Base-by-base conservation (phyloP, 495 filamentous ascomycete species). In the Viridothelium virens region DNA sequence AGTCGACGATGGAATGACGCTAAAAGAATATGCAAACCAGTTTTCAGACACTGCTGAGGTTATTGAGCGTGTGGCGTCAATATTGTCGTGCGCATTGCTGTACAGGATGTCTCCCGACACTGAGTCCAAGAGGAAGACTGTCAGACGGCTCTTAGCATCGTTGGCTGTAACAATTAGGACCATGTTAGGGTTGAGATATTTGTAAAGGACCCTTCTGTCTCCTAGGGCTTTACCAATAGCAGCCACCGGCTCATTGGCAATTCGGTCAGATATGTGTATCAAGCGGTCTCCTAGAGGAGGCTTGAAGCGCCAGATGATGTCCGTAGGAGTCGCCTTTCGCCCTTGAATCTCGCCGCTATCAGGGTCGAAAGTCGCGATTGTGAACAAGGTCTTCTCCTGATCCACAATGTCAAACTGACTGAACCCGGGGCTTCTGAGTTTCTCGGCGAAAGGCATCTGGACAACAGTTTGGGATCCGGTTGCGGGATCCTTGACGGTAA, bases 171-270 rank as follows among this genome's bases (percentile, higher is more conserved):
- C 90, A 63, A 96, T 80, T 0, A 96, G 84, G 6, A 92, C 79
- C 4, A 92, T 80, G 76, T 97, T 97, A 1, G 90, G 87, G 77
- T 92, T 94, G 34, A 99, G 79, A 74, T 97, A 97, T 79, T 99
- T 99, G 84, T 97, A 99, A 67, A 96, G 82, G 48, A 99, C 94
- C 1, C 87, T 88, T 25, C 94, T 87, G 71, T 97, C 87, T 62
- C 91, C 92, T 39, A 97, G 84, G 25, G 96, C 94, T 66, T 90
- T 89, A 56, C 95, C 94, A 65, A 99, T 96, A 0, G 94, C 97
- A 10, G 95, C 93, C 53, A 96, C 87, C 2, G 91, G 91, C 67
- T 97, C 93, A 69, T 94, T 87, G 6, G 81, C 70, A 14, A 91
- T 87, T 38, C 90, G 83, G 36, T 86, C 77, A 14, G 84, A 86